phyloP scores from a whole-genome alignment of 345 rosid genomes.

The Xanthoceras sorbifolium region DNA sequence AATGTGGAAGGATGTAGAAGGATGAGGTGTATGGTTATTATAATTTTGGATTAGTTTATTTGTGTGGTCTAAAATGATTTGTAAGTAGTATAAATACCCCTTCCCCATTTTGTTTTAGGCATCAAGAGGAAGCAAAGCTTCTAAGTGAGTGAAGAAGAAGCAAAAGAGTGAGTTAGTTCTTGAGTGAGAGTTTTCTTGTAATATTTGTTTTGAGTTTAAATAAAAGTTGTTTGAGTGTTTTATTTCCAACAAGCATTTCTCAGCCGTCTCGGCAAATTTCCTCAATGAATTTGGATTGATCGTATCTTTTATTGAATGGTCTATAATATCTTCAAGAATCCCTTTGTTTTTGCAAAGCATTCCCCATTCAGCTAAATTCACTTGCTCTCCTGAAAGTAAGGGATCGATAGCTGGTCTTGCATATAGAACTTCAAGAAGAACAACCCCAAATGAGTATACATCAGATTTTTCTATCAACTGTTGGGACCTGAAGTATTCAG shows the following conservation, averaged over 20 bases:
- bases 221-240: too few species aligned
- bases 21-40: too few species aligned
- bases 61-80: too few species aligned
- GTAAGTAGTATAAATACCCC: too few species aligned
- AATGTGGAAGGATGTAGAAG: too few species aligned
- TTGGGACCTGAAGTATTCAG: slow-evolving; percentile 50
- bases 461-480: slow-evolving; percentile 60
- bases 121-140: too few species aligned
- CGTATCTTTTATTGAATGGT: slow-evolving; percentile 35
- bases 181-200: too few species aligned
- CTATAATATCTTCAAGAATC: slow-evolving; percentile 43
- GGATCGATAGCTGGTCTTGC: slow-evolving; percentile 48
- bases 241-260: slow-evolving; percentile 77
- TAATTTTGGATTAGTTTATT: too few species aligned
- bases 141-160: too few species aligned
- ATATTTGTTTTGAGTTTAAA: too few species aligned
- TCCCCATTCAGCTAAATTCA: slow-evolving; percentile 59
- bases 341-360: slow-evolving; percentile 34
- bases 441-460: slow-evolving; percentile 60
- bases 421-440: slow-evolving; percentile 56
- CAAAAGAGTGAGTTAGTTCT: too few species aligned
- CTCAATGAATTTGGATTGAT: slow-evolving; percentile 44
- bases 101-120: too few species aligned
- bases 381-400: slow-evolving; percentile 40
- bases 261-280: slow-evolving; percentile 50